Conservation (phyloP, 2,329 filamentous ascomycete genomes). For the Xylariomycetidae sp. region DNA sequence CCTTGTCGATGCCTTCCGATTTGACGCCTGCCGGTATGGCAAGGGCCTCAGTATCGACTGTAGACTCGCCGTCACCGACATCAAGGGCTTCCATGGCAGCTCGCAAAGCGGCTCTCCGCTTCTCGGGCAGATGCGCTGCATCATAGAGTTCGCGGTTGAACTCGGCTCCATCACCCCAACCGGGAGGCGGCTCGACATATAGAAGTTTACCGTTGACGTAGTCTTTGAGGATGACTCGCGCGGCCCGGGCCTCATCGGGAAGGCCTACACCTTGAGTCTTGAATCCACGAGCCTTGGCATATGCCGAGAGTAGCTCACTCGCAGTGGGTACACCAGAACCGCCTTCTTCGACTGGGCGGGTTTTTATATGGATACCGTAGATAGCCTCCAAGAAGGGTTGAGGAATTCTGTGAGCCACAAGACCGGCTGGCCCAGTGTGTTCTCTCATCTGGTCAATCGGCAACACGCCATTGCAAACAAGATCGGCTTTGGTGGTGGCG, state of each 20-base stretch:
- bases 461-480: slow-evolving; percentile 90
- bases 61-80: slow-evolving; percentile 30
- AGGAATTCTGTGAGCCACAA: slow-evolving; percentile 82
- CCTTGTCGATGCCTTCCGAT: slow-evolving; percentile 71
- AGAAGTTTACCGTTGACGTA: slow-evolving; percentile 95
- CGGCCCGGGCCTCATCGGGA: slow-evolving; percentile 88
- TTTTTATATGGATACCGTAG: slow-evolving; percentile 86
- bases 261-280: slow-evolving; percentile 83
- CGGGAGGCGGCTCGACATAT: slow-evolving; percentile 82
- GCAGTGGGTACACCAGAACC: slow-evolving; percentile 82
- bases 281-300: slow-evolving; percentile 85
- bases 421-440: slow-evolving; percentile 76
- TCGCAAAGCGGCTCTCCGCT: slow-evolving; percentile 63
- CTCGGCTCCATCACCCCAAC: slow-evolving; percentile 60
- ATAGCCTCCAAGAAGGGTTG: slow-evolving; percentile 84
- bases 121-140: slow-evolving; percentile 71
- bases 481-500: slow-evolving; percentile 89
- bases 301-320: slow-evolving; percentile 77
- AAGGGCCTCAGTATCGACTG: slow-evolving; percentile 41
- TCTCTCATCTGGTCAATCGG: slow-evolving; percentile 96
- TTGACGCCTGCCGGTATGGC: slow-evolving; percentile 60
- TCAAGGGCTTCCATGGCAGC: slow-evolving; percentile 42
- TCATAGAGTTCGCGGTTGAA: slow-evolving; percentile 94
- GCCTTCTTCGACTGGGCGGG: slow-evolving; percentile 79
- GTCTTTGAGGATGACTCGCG: slow-evolving; percentile 86